Base-by-base conservation (phyloP, 495 filamentous ascomycete species). In the Jackrogersella minutella region DNA sequence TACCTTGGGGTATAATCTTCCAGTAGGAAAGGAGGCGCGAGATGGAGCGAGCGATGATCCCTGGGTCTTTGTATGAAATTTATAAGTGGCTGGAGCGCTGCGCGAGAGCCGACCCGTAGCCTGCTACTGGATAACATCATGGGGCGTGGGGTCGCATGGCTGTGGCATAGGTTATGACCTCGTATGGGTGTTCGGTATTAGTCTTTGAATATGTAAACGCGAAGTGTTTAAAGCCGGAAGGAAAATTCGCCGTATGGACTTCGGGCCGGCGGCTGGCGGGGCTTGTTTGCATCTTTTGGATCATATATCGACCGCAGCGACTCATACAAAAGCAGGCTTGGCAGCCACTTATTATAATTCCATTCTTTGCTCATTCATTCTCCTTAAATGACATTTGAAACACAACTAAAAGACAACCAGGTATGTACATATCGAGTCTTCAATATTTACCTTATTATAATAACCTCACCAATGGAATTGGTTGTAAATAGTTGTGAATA, bases 21-120 rank as follows among this genome's bases (percentile, higher is more conserved):
- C 1, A 92, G 82, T 16, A 93, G 81, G 74, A 87, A 93, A 14
- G 89, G 90, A 1, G 91, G 89, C 13, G 91, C 89, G 30, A 93
- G 89, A 66, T 91, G 88, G 24, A 92, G 81, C 37, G 47, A 53
- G 26, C 68, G 64, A 57, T 41, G 36, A 55, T 40, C 28, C 53
- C 16, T 22, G 13, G 52, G 49, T 7, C 10, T 14, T 26, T 39
- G 46, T 19, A 41, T 13, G 37, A 46, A 51, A 53, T 16, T 44
- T 21, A 24, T 28, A 43, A 58, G 36, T 16, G 21, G 53, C 22
- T 14, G 36, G 19, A 51, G 8, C 11, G 28, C 28, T 24, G 41
- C 33, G 19, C 40, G 54, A 51, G 16, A 43, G 34, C 55, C 50
- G 33, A 21, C 17, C 47, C 43, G 62, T 57, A 53, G 30, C 43